Evolutionary conservation across 2,329 filamentous ascomycete genomes (phyloP).

Genomic region (Penicillium sclerotigenum): DNA sequence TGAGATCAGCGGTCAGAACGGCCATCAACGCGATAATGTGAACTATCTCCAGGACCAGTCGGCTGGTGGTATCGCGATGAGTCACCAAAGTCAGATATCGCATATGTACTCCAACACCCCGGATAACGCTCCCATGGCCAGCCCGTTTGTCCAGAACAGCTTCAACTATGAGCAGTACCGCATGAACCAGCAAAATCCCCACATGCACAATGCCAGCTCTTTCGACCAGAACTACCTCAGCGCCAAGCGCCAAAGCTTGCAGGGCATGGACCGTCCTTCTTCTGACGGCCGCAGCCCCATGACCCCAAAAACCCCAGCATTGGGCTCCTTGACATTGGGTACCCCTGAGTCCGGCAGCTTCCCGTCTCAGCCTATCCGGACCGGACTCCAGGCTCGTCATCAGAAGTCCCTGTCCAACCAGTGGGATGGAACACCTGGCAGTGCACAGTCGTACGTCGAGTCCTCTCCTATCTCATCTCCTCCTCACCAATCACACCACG

Average conservation of each 20-base stretch:
- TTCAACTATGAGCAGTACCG: slow-evolving; percentile 78
- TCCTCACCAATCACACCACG: slow-evolving; percentile 51
- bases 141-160: slow-evolving; percentile 72
- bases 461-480: slow-evolving; percentile 81
- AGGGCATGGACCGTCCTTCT: slow-evolving; percentile 67
- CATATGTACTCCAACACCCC: slow-evolving; percentile 85
- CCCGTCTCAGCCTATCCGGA: slow-evolving; percentile 73
- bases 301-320: slow-evolving; percentile 78
- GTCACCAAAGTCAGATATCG: slow-evolving; percentile 66
- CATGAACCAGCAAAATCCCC: slow-evolving; percentile 50
- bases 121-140: slow-evolving; percentile 87
- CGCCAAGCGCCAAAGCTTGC: slow-evolving; percentile 59
- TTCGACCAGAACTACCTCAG: slow-evolving; percentile 58
- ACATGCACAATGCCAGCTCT: slow-evolving; percentile 40
- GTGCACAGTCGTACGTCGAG: slow-evolving; percentile 79
- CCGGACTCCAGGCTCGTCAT: slow-evolving; percentile 60
- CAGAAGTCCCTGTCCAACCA: slow-evolving; percentile 83
- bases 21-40: slow-evolving; percentile 34
- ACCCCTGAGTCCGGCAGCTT: slow-evolving; percentile 70
- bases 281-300: slow-evolving; percentile 76
- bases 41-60: slow-evolving; percentile 53
- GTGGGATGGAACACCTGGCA: slow-evolving; percentile 84
- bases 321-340: slow-evolving; percentile 68
- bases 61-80: slow-evolving; percentile 53
- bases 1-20: slow-evolving; percentile 44